Evolutionary conservation across 371 early-diverging fungal species (phyloP).

Genomic region (Umbelopsis sp.): DNA sequence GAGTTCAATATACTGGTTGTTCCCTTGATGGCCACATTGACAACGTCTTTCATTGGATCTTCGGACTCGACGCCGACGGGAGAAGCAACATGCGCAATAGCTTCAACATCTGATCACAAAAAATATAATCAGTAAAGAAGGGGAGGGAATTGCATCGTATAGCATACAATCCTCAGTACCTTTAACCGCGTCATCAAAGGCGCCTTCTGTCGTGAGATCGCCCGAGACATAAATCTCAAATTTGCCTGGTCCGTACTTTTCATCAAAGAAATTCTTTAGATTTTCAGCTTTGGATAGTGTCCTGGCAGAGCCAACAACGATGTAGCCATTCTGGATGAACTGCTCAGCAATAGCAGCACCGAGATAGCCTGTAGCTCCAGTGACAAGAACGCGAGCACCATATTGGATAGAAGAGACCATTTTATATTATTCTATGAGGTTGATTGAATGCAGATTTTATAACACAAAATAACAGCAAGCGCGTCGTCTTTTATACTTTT

Average conservation of each 20-base stretch:
- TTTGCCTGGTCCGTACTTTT: not conserved
- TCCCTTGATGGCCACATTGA: not conserved
- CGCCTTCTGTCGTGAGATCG: not conserved
- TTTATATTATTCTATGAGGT: not conserved
- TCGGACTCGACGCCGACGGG: not conserved
- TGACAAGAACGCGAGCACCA: conserved; percentile 25
- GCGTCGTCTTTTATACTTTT: no score
- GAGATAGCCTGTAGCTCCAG: conserved; percentile 35
- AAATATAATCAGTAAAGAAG: not conserved
- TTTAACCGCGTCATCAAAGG: not conserved
- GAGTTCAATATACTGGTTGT: not conserved
- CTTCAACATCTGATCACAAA: not conserved
- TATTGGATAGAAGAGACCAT: not conserved
- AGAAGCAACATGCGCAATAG: conserved; percentile 1
- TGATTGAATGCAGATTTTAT: no score
- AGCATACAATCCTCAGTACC: not conserved
- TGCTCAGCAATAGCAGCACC: conserved; percentile 28
- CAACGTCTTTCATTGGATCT: conserved; percentile 2
- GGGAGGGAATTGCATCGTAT: no score
- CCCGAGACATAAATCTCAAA: not conserved
- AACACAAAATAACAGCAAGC: no score
- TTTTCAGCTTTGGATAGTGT: not conserved
- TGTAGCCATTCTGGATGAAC: not conserved
- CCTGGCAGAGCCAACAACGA: conserved; percentile 3
- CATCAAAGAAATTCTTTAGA: not conserved